Conservation (phyloP, 805 yeast genomes). For the Kazachstania taianensis region DNA sequence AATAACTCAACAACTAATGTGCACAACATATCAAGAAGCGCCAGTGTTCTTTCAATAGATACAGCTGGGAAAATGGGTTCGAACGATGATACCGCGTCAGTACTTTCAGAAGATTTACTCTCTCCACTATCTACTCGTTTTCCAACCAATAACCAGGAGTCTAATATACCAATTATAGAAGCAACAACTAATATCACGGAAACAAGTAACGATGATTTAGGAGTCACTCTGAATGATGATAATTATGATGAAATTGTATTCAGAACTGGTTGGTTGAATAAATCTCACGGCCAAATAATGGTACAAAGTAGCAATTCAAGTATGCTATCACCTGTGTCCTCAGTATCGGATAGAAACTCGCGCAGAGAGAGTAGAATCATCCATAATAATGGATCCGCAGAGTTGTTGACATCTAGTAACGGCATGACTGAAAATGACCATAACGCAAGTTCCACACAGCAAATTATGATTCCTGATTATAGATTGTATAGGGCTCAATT, state of each 20-base stretch:
- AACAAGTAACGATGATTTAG: too few relatives aligned
- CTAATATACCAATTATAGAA: background rate
- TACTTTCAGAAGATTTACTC: background rate
- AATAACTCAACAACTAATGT: background rate
- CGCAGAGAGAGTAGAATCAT: slow-evolving; percentile 22
- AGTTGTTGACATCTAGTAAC: background rate
- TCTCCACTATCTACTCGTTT: background rate
- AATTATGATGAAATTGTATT: slow-evolving; percentile 33
- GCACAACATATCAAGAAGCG: background rate
- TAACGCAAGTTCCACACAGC: slow-evolving; percentile 4
- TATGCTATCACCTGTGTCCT: too few relatives aligned
- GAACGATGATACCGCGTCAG: too few relatives aligned
- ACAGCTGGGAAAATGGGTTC: too few relatives aligned
- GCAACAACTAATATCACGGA: too few relatives aligned
- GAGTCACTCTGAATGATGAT: slow-evolving; percentile 16
- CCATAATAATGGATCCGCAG: slow-evolving; percentile 7
- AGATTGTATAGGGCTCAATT: slow-evolving; percentile 54
- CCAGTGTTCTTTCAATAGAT: too few relatives aligned
- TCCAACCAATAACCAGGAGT: too few relatives aligned
- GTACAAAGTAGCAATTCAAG: background rate
- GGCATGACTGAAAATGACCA: background rate
- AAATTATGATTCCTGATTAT: slow-evolving; percentile 22
- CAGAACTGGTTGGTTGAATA: slow-evolving; percentile 55
- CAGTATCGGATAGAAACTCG: background rate
- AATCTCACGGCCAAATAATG: slow-evolving; percentile 28